A percentile compares a stretch with the other conserved stretches of the same genome.
These are phyloP conservation scores for Mucor saturninus DNA, from an alignment of 371 early-diverging fungal species.

Conservation along the genomic window DNA sequence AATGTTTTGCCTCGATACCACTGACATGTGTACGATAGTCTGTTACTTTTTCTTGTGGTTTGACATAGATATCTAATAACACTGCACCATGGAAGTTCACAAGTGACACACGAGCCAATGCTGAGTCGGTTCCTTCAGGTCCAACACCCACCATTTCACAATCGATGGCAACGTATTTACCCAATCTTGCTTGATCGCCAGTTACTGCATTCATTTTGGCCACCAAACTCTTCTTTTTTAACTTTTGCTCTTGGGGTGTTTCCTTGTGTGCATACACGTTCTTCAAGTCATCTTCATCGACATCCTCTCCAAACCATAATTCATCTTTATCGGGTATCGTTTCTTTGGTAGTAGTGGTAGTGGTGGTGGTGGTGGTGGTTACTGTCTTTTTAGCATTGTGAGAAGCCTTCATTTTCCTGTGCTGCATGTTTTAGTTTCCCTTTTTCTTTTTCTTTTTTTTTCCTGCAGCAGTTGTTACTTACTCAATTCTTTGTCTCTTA, in stretches of 20 bases:
- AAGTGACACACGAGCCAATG: slow-evolving; percentile 88
- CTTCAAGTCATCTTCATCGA: slow-evolving; percentile 56
- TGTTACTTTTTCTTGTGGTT: slow-evolving; percentile 81
- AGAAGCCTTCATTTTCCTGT: slow-evolving; percentile 13
- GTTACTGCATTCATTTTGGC: slow-evolving; percentile 43
- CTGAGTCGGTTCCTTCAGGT: slow-evolving; percentile 75
- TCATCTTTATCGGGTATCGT: slow-evolving; percentile 50
- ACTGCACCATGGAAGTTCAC: slow-evolving; percentile 93
- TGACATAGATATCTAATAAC: slow-evolving; percentile 85
- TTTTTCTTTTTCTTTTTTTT: background rate
- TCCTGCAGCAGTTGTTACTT: background rate
- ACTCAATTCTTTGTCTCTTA: slow-evolving; percentile 31
- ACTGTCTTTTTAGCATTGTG: slow-evolving; percentile 5
- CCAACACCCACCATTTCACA: slow-evolving; percentile 99
- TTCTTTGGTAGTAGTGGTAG: slow-evolving; percentile 1
- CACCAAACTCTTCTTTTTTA: slow-evolving; percentile 25
- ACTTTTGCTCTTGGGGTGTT: slow-evolving; percentile 25
- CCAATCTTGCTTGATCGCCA: slow-evolving; percentile 53
- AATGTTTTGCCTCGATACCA: slow-evolving; percentile 87
- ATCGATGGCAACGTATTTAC: slow-evolving; percentile 92
- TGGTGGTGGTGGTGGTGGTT: background rate
- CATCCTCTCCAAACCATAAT: slow-evolving; percentile 66
- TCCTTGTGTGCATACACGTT: slow-evolving; percentile 51
- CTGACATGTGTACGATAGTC: slow-evolving; percentile 93
- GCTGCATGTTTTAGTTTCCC: no score